Percentiles rank a stretch among this genome's conserved stretches.
Evolutionary conservation across 129 eudicot species (phyloP).

Genomic region (Tagetes patula): DNA sequence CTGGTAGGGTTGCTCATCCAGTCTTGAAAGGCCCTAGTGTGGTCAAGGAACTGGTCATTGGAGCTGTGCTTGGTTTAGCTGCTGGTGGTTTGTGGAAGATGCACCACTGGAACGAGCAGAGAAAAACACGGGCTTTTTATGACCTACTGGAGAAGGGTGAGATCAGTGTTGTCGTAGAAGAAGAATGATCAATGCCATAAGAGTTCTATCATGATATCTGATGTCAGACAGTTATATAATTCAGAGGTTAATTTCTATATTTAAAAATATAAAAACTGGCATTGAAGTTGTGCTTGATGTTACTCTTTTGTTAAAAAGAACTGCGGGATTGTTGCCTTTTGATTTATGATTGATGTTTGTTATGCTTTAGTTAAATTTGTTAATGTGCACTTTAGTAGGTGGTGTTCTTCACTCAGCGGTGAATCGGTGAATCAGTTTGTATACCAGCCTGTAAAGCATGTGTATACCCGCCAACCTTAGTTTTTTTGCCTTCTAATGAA

Average conservation of each 20-base stretch:
- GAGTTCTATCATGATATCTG: not conserved
- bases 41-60: constrained; percentile 43
- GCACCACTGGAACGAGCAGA: constrained; percentile 53
- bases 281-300: constrained; percentile 13
- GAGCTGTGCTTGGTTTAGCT: constrained; percentile 40
- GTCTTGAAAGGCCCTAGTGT: constrained; percentile 48
- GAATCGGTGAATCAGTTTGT: no score
- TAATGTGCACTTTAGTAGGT: no score
- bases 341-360: constrained; percentile 10
- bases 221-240: constrained; percentile 29
- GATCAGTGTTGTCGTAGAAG: constrained; percentile 41
- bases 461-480: no score
- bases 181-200: constrained; percentile 31
- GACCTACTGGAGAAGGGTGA: constrained; percentile 47
- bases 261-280: constrained; percentile 15
- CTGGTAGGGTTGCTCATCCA: constrained; percentile 49
- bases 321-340: not conserved
- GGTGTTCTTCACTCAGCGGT: no score
- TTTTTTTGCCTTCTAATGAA: no score
- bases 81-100: constrained; percentile 54
- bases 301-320: constrained; percentile 1
- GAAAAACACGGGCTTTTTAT: constrained; percentile 36
- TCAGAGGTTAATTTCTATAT: constrained; percentile 9
- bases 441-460: no score
- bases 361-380: no score